These are phyloP conservation scores for Cotoneaster glaucophyllus DNA, from an alignment of 306 rosid species.

Conservation along the genomic window DNA sequence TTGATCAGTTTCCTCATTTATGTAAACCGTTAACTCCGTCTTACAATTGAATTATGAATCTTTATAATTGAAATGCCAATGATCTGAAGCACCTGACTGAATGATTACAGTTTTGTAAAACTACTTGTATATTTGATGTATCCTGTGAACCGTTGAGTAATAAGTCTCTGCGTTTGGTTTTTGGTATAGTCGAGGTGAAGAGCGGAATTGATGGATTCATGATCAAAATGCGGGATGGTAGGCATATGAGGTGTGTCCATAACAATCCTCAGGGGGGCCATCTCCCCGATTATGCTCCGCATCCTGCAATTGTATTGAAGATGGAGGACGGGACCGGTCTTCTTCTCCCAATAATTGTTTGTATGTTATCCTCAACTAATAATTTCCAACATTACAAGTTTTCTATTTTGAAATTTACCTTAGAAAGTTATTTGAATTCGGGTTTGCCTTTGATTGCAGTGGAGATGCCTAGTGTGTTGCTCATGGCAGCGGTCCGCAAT, in stretches of 20 bases:
- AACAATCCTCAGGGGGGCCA: slow-evolving; percentile 95
- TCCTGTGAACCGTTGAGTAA: background rate
- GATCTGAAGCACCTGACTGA: background rate
- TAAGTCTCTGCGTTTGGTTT: slow-evolving; percentile 12
- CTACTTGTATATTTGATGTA: background rate
- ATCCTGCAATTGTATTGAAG: slow-evolving; percentile 95
- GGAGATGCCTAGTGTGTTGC: slow-evolving; percentile 94
- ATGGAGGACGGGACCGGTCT: slow-evolving; percentile 97
- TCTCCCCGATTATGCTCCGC: slow-evolving; percentile 96
- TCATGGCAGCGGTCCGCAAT: slow-evolving; percentile 90
- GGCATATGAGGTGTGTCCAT: slow-evolving; percentile 79
- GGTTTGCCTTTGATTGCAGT: slow-evolving; percentile 49
- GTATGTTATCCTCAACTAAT: slow-evolving; percentile 41
- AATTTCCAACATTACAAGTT: background rate
- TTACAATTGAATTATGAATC: background rate
- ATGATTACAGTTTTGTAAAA: background rate
- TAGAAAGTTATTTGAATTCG: slow-evolving; percentile 19
- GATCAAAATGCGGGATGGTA: slow-evolving; percentile 96
- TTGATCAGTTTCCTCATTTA: background rate
- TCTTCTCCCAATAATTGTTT: slow-evolving; percentile 97
- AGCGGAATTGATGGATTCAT: slow-evolving; percentile 92
- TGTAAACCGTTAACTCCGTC: background rate
- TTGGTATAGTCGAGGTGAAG: slow-evolving; percentile 87
- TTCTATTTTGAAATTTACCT: background rate
- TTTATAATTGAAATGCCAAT: background rate